Evolutionary conservation across 306 rosid genomes (phyloP).

Genomic region (Fragaria iinumae): DNA sequence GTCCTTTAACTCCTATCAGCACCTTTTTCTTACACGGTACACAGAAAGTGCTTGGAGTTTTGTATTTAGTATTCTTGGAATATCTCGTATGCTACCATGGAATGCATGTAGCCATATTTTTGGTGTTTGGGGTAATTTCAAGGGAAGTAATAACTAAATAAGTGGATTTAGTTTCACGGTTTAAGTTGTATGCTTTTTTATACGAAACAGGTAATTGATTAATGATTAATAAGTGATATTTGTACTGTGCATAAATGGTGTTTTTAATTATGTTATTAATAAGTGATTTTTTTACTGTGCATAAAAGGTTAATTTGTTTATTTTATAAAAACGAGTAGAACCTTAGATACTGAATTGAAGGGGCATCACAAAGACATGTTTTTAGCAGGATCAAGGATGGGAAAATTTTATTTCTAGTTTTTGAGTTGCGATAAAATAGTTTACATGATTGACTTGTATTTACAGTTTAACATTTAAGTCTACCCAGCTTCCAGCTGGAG

Average conservation of each 20-base stretch:
- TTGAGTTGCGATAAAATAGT: not conserved
- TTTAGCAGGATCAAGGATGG: not conserved
- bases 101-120: not conserved
- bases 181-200: not conserved
- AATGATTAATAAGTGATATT: not conserved
- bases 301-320: not conserved
- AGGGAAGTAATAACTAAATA: not conserved
- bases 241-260: not conserved
- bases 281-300: not conserved
- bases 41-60: not conserved
- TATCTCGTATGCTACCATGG: not conserved
- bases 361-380: not conserved
- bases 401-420: not conserved
- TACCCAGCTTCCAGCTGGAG: slow-evolving; percentile 2
- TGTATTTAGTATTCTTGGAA: slow-evolving; percentile 2
- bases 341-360: not conserved
- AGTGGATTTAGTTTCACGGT: not conserved
- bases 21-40: not conserved
- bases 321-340: not conserved
- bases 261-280: no score
- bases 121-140: not conserved
- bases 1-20: slow-evolving; percentile 25
- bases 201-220: not conserved
- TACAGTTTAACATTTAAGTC: not conserved
- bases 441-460: not conserved